Evolutionary conservation across 73 alveolate species (phyloP).

Genomic region (Vitrella brassicaformis): DNA sequence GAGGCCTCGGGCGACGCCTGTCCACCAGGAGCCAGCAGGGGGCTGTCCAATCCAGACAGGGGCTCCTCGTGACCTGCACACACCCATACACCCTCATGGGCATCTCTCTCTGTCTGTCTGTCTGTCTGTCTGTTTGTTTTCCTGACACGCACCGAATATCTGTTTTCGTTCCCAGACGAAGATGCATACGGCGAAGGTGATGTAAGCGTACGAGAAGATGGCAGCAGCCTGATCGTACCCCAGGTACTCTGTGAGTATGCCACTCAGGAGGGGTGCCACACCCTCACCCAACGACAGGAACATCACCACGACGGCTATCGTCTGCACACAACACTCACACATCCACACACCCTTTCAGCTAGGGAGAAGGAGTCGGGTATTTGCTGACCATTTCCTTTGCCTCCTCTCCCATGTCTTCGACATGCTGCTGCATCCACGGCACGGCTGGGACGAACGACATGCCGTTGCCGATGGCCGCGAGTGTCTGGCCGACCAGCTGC

Average conservation of each 20-base stretch:
- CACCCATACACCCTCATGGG: too few species aligned
- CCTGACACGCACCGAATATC: too few species aligned
- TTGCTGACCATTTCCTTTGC: background rate
- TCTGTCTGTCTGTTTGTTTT: too few species aligned
- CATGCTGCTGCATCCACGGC: background rate
- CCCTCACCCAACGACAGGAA: background rate
- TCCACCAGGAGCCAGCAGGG: too few species aligned
- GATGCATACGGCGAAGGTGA: too few species aligned
- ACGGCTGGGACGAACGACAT: background rate
- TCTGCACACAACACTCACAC: background rate
- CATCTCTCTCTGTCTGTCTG: too few species aligned
- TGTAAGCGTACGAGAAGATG: too few species aligned
- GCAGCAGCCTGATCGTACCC: too few species aligned
- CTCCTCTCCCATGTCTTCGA: background rate
- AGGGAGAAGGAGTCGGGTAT: background rate
- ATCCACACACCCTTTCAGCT: background rate
- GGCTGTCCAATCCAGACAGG: too few species aligned
- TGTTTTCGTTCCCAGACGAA: too few species aligned
- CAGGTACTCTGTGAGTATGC: background rate
- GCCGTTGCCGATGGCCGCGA: background rate
- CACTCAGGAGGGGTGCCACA: background rate
- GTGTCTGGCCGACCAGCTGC: background rate
- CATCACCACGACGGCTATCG: background rate
- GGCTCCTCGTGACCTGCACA: too few species aligned
- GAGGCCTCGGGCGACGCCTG: too few species aligned